A percentile compares a stretch with the other conserved stretches of the same genome.
Evolutionary conservation across 2,329 filamentous ascomycete species (phyloP).

Genomic region (Keithomyces neogunnii): DNA sequence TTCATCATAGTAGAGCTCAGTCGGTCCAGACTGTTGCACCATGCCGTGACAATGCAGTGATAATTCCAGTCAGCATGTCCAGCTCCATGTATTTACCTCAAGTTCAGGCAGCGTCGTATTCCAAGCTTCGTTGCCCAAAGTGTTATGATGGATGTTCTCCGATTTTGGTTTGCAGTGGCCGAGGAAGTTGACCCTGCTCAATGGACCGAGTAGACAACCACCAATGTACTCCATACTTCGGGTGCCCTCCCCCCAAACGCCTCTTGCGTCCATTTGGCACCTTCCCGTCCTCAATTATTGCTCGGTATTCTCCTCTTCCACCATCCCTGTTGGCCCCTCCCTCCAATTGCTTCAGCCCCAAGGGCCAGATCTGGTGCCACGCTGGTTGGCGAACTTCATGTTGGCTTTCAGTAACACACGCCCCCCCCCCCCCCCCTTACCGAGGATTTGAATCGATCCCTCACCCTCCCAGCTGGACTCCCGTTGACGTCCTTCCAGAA

Average conservation of each 20-base stretch:
- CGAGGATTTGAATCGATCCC: constrained; percentile 2
- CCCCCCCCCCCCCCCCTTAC: neutral
- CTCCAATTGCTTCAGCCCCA: constrained; percentile 2
- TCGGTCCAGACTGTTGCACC: no score
- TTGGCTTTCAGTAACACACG: neutral
- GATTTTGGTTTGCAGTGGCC: no score
- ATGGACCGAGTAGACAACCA: no score
- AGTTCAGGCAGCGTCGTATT: no score
- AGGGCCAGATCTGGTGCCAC: constrained; percentile 1
- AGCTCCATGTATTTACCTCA: no score
- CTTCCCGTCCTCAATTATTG: neutral
- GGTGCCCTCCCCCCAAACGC: neutral
- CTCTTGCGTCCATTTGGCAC: neutral
- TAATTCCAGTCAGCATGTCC: no score
- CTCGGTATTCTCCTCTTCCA: neutral
- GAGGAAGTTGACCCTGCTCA: no score
- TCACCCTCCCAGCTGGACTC: constrained; percentile 1
- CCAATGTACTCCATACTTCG: neutral
- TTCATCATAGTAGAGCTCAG: no score
- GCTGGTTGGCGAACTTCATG: constrained; percentile 1
- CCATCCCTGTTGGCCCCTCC: constrained; percentile 1
- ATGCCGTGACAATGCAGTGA: no score
- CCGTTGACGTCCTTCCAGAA: constrained; percentile 10
- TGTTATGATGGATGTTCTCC: no score
- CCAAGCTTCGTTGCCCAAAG: no score